These are phyloP conservation scores for Globisporangium apiculatum DNA, from an alignment of 352 stramenopile species.

Conservation along the genomic window DNA sequence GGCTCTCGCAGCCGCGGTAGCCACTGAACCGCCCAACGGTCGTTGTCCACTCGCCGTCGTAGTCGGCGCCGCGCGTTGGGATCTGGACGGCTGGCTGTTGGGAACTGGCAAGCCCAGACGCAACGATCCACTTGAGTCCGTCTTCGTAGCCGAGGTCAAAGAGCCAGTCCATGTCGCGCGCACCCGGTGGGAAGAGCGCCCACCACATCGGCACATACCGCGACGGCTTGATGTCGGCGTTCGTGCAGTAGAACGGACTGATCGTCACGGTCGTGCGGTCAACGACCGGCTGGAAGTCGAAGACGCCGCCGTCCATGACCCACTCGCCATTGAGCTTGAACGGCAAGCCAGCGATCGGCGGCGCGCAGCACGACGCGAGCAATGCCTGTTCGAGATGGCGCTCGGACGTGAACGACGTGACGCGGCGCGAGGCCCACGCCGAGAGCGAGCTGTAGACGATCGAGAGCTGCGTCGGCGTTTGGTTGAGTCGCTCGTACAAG, in stretches of 20 bases:
- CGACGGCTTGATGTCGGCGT: slow-evolving; percentile 85
- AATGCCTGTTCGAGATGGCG: slow-evolving; percentile 62
- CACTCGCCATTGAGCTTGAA: slow-evolving; percentile 80
- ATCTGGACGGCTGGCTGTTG: slow-evolving; percentile 31
- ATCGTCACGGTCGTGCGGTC: slow-evolving; percentile 69
- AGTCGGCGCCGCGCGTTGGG: slow-evolving; percentile 44
- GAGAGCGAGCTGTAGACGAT: slow-evolving; percentile 78
- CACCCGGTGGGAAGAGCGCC: slow-evolving; percentile 58
- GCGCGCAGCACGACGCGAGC: slow-evolving; percentile 73
- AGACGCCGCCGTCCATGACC: slow-evolving; percentile 81
- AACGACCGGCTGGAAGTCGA: slow-evolving; percentile 78
- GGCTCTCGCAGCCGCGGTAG: slow-evolving; percentile 63
- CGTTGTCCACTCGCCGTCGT: slow-evolving; percentile 55
- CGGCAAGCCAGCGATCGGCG: slow-evolving; percentile 71
- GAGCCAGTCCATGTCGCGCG: slow-evolving; percentile 73
- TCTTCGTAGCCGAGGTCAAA: slow-evolving; percentile 84
- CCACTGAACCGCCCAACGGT: slow-evolving; percentile 70
- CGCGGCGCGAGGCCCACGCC: slow-evolving; percentile 48
- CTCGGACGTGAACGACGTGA: slow-evolving; percentile 55
- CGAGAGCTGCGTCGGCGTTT: slow-evolving; percentile 28
- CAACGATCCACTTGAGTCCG: slow-evolving; percentile 57
- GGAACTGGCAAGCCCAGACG: slow-evolving; percentile 24
- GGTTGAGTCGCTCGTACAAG: slow-evolving; percentile 43
- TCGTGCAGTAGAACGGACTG: slow-evolving; percentile 83
- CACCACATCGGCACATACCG: slow-evolving; percentile 89